Base-by-base conservation (phyloP, 192 early-diverging fungal species). In the Phycomyces blakesleeanus region DNA sequence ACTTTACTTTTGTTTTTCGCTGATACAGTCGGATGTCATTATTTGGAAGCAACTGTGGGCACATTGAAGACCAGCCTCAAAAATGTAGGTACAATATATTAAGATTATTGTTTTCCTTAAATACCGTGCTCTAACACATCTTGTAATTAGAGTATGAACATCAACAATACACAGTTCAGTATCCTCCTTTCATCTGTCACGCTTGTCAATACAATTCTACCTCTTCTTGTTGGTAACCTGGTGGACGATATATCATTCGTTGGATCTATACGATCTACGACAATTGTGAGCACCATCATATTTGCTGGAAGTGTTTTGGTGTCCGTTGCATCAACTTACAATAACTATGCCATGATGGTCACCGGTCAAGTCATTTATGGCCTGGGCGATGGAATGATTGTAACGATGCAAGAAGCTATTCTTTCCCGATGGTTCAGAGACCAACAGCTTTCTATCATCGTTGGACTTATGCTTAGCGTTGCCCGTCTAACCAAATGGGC, bases 341-440 rank as follows among this genome's bases (percentile, higher is more conserved):
- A 62, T 39, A 77, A 63, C 47, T 82, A 75, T 61, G 69, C 78
- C 3, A 55, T 71, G 8, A 88, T 88, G 86, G 71, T 87, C 8
- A 67, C 67, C 34, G 81, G 81, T 0, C 75, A 76, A 34, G 69
- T 79, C 12, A 76, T 84, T 27, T 86, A 72, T 55, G 88, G 90
- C 4, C 76, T 90, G 7, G 90, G 90, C 14, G 83, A 82, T 9
- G 88, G 86, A 0, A 80, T 87, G 27, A 86, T 92, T 59, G 82
- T 84, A 0, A 85, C 87, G 2, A 86, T 89, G 42, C 88, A 92
- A 71, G 88, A 92, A 62, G 88, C 87, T 0, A 88, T 91, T 16
- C 76, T 89, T 24, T 81, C 84, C 4, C 83, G 85, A 71, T 90
- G 88, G 79, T 92, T 92, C 68, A 80, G 78, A 47, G 83, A 87